phyloP scores from a whole-genome alignment of 2,329 filamentous ascomycete genomes.

The Fulvia fulva region DNA sequence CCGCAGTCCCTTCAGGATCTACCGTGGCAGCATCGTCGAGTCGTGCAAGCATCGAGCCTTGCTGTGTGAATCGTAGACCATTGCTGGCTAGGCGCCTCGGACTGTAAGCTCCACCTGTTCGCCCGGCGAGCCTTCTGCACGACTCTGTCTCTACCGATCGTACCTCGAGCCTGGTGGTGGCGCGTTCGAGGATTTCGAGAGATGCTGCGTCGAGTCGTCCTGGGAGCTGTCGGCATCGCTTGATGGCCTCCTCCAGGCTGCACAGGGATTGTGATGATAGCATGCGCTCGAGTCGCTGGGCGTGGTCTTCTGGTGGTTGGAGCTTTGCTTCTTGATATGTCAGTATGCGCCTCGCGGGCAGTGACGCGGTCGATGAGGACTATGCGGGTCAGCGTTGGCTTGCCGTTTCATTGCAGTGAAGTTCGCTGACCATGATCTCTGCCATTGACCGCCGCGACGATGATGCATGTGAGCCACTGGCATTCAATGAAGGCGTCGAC shows the following conservation, averaged over 20 bases:
- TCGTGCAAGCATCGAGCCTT: neutral
- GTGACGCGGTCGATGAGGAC: neutral
- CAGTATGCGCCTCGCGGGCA: neutral
- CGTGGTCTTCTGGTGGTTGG: neutral
- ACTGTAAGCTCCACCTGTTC: neutral
- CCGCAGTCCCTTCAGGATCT: neutral
- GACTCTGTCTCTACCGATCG: neutral
- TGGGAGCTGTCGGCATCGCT: neutral
- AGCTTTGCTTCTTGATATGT: neutral
- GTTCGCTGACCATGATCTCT: neutral
- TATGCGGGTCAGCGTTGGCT: neutral
- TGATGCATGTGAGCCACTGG: neutral
- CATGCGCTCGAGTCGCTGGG: neutral
- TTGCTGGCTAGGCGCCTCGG: neutral
- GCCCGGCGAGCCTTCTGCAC: neutral
- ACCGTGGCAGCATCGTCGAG: neutral
- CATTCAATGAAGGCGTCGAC: neutral
- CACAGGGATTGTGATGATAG: neutral
- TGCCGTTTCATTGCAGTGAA: neutral
- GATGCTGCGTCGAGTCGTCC: neutral
- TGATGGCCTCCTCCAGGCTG: neutral
- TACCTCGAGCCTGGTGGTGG: neutral
- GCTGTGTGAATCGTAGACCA: neutral
- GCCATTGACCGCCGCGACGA: neutral
- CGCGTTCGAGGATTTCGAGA: neutral